Evolutionary conservation across 257 asterid genomes (phyloP).

Genomic region (Fraxinus excelsior): DNA sequence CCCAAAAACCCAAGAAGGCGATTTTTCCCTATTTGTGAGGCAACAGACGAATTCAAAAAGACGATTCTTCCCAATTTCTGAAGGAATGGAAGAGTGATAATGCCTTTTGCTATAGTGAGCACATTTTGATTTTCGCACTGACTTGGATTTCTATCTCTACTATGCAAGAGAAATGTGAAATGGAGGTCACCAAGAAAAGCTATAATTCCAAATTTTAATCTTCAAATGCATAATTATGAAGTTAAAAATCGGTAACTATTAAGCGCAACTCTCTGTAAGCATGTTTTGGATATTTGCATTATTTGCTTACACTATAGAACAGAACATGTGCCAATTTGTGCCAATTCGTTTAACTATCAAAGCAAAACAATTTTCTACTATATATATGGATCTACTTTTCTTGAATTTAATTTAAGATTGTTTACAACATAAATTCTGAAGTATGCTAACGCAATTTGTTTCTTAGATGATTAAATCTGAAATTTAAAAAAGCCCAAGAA

Average conservation of each 20-base stretch:
- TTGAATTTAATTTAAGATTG: neutral
- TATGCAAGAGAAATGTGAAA: conserved; percentile 31
- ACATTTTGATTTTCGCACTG: neutral
- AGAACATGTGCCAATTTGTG: neutral
- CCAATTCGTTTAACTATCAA: too few relatives aligned
- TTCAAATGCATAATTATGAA: conserved; percentile 57
- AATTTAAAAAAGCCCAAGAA: too few relatives aligned
- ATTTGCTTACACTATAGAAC: neutral
- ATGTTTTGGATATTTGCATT: neutral
- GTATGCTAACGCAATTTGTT: neutral
- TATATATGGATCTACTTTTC: neutral
- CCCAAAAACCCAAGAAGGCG: too few relatives aligned
- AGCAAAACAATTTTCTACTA: neutral
- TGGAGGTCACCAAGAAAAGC: conserved; percentile 49
- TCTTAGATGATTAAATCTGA: neutral
- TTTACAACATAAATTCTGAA: neutral
- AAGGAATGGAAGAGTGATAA: neutral
- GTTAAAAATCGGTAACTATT: conserved; percentile 44
- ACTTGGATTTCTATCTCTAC: conserved; percentile 6
- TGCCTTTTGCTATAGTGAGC: neutral
- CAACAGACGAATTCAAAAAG: too few relatives aligned
- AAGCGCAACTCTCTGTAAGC: neutral
- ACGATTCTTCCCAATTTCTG: neutral
- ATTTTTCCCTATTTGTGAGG: too few relatives aligned
- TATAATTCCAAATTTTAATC: conserved; percentile 45